phyloP scores from a whole-genome alignment of 1,284 basidiomycete genomes.

The Fomitopsis schrenkii region DNA sequence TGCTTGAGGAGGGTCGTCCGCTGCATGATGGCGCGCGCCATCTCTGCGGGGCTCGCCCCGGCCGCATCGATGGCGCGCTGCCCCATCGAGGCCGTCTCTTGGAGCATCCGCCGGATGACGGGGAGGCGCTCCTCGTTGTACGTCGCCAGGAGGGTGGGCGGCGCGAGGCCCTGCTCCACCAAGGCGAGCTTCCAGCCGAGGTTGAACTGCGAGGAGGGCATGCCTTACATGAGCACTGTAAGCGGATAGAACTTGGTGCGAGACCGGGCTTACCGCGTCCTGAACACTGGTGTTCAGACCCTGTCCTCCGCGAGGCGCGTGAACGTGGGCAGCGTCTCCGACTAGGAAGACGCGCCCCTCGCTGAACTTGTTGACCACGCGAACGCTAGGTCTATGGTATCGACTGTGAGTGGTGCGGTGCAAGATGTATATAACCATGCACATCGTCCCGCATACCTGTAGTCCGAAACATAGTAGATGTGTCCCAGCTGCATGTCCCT shows the following conservation, averaged over 20 bases:
- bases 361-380: slow-evolving; percentile 25
- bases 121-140: slow-evolving; percentile 27
- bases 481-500: slow-evolving; percentile 6
- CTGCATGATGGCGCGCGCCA: slow-evolving; percentile 8
- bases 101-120: slow-evolving; percentile 23
- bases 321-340: slow-evolving; percentile 25
- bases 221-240: background rate
- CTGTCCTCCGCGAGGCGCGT: slow-evolving; percentile 27
- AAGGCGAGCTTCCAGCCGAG: slow-evolving; percentile 31
- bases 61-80: background rate
- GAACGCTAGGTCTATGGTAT: slow-evolving; percentile 23
- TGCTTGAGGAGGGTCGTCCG: slow-evolving; percentile 22
- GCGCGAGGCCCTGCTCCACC: slow-evolving; percentile 22
- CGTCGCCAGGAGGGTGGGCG: slow-evolving; percentile 18
- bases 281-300: slow-evolving; percentile 10
- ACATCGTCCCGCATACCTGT: slow-evolving; percentile 1
- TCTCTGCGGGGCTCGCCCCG: background rate
- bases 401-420: background rate
- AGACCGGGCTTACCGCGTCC: slow-evolving; percentile 2
- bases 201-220: slow-evolving; percentile 20
- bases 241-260: background rate
- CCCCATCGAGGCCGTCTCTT: slow-evolving; percentile 10
- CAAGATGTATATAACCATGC: background rate
- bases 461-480: slow-evolving; percentile 6
- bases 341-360: background rate